Percentiles rank a stretch among this genome's conserved stretches.
Conservation (phyloP, 2,329 filamentous ascomycete genomes). For the Chaetomium strumarium region DNA sequence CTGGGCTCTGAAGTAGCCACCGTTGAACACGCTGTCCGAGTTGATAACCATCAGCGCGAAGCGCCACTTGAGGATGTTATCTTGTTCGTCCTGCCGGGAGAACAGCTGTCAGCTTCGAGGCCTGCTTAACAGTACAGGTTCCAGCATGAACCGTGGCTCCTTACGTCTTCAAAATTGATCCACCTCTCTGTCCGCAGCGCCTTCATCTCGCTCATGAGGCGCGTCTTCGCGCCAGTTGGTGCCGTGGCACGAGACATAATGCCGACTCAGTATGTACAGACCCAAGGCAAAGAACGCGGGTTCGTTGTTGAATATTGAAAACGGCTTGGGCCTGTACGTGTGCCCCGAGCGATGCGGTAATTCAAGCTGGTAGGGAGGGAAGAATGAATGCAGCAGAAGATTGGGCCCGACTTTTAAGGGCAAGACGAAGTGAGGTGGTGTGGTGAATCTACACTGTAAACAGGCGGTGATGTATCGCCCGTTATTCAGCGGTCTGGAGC, state of each 20-base stretch:
- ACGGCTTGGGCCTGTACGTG: neutral
- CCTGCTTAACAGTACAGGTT: neutral
- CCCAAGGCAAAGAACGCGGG: neutral
- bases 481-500: too few species aligned
- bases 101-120: neutral
- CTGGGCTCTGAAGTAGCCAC: constrained; percentile 83
- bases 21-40: constrained; percentile 83
- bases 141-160: neutral
- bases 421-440: neutral
- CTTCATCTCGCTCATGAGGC: constrained; percentile 85
- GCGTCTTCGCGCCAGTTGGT: constrained; percentile 57
- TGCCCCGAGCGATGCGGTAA: neutral
- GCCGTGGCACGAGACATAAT: constrained; percentile 17
- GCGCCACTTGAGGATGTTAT: constrained; percentile 78
- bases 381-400: neutral
- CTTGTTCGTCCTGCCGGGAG: constrained; percentile 50
- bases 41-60: constrained; percentile 90
- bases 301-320: neutral
- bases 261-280: neutral
- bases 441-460: too few species aligned
- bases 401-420: neutral
- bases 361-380: neutral
- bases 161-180: constrained; percentile 67
- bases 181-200: constrained; percentile 82
- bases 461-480: too few species aligned